Percentiles rank a stretch among this genome's conserved stretches.
Evolutionary conservation across 1,284 basidiomycete species (phyloP).

Genomic region (Irpex sp.): DNA sequence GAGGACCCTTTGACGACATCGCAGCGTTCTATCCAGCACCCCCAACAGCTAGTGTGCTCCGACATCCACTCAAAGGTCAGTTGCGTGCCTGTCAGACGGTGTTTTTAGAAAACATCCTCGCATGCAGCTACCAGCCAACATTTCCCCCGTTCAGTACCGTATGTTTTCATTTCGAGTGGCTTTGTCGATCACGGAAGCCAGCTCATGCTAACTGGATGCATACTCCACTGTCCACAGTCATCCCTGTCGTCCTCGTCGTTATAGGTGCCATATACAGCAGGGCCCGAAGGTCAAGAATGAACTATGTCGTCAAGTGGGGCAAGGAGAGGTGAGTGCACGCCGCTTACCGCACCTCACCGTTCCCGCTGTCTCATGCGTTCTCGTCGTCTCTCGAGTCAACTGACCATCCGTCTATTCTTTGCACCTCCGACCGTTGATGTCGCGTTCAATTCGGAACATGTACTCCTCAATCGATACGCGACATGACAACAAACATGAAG

Average conservation of each 20-base stretch:
- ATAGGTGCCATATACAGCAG: slow-evolving; percentile 27
- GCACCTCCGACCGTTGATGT: neutral
- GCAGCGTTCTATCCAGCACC: neutral
- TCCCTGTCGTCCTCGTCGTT: slow-evolving; percentile 30
- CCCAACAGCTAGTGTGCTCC: slow-evolving; percentile 3
- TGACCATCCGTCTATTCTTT: slow-evolving; percentile 4
- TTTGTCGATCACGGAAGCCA: slow-evolving; percentile 4
- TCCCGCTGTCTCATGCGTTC: slow-evolving; percentile 10
- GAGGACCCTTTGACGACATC: neutral
- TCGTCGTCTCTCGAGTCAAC: slow-evolving; percentile 11
- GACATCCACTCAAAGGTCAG: slow-evolving; percentile 4
- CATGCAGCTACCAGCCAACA: slow-evolving; percentile 12
- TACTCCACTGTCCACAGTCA: slow-evolving; percentile 14
- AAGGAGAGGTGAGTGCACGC: slow-evolving; percentile 42
- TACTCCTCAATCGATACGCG: neutral
- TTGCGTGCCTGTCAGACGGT: slow-evolving; percentile 11
- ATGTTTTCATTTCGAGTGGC: slow-evolving; percentile 3
- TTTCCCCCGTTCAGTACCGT: slow-evolving; percentile 26
- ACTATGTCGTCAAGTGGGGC: slow-evolving; percentile 62
- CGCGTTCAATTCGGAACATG: neutral
- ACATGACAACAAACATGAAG: slow-evolving; percentile 23
- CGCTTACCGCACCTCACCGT: slow-evolving; percentile 5
- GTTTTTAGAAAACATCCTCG: slow-evolving; percentile 7
- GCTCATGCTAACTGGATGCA: slow-evolving; percentile 1
- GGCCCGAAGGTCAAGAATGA: slow-evolving; percentile 30